Evolutionary conservation across 352 stramenopile species (phyloP).

Genomic region (Phytophthora macrochlamydospora): DNA sequence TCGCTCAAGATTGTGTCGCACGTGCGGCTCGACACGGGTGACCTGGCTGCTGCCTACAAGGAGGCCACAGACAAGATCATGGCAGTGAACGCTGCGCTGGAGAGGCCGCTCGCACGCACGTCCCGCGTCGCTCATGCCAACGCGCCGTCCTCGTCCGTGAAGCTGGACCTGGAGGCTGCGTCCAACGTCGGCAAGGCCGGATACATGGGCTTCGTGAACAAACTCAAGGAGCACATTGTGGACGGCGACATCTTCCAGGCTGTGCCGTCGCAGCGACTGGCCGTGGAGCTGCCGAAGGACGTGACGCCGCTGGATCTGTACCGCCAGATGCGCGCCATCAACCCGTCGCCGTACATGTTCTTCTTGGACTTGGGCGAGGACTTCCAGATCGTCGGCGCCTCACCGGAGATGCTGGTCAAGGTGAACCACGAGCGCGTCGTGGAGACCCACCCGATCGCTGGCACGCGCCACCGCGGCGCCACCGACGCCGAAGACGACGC

Average conservation of each 20-base stretch:
- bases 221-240: constrained; percentile 89
- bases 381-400: constrained; percentile 89
- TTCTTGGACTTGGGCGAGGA: constrained; percentile 84
- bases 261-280: constrained; percentile 83
- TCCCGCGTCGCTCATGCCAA: constrained; percentile 67
- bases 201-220: constrained; percentile 89
- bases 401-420: constrained; percentile 91
- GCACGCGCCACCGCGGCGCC: constrained; percentile 83
- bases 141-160: constrained; percentile 29
- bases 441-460: constrained; percentile 90
- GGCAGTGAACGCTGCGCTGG: constrained; percentile 60
- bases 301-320: constrained; percentile 86
- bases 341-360: constrained; percentile 92
- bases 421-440: constrained; percentile 84
- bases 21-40: constrained; percentile 66
- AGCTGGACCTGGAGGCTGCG: constrained; percentile 71
- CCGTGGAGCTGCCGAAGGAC: constrained; percentile 65
- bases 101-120: constrained; percentile 60
- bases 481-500: constrained; percentile 88
- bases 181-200: constrained; percentile 86
- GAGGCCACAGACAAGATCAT: constrained; percentile 78
- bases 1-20: constrained; percentile 91
- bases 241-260: constrained; percentile 92
- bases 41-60: constrained; percentile 72
- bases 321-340: constrained; percentile 88